Evolutionary conservation across 805 yeast species (phyloP), one percentile per base, ranked within the genome.

Genomic region (Hanseniaspora lachancei): DNA sequence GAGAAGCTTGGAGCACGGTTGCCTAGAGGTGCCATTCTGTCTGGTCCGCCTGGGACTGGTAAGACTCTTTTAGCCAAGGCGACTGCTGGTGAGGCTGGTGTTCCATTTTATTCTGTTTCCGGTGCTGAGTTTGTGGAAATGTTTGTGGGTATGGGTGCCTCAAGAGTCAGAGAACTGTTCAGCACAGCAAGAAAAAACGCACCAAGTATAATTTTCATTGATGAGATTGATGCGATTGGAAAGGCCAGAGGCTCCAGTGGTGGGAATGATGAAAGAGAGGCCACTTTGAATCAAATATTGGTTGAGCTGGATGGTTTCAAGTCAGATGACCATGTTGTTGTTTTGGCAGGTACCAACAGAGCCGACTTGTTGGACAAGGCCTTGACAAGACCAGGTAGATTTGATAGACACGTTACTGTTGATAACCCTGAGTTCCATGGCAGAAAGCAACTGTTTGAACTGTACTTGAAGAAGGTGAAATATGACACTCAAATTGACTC

Each of bases 21-120:
- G 60, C 97, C 97, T 55, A 77, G 96, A 68, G 97, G 97, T 67
- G 97, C 96, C 7, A 86, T 89, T 60, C 72, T 89, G 51, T 84
- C 95, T 13, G 97, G 97, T 61, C 95, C 96, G 18, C 97, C 97
- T 44, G 97, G 97, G 74, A 89, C 97, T 2, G 97, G 97, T 79
- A 89, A 89, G 69, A 89, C 97, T 0, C 71, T 89, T 60, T 72
- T 89, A 57, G 96, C 96, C 24, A 88, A 86, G 68, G 96, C 96
- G 13, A 89, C 96, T 27, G 97, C 96, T 2, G 96, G 97, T 62
- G 96, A 89, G 68, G 96, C 96, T 1, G 93, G 87, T 51, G 97
- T 89, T 52, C 96, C 97, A 27, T 89, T 89, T 68, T 81, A 81
- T 60, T 82, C 93, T 23, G 96, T 89, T 7, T 84, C 95, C 1